Evolutionary conservation across 306 rosid species (phyloP), one percentile per base, ranked within the genome.

Genomic region (Cicer chorassanicum): DNA sequence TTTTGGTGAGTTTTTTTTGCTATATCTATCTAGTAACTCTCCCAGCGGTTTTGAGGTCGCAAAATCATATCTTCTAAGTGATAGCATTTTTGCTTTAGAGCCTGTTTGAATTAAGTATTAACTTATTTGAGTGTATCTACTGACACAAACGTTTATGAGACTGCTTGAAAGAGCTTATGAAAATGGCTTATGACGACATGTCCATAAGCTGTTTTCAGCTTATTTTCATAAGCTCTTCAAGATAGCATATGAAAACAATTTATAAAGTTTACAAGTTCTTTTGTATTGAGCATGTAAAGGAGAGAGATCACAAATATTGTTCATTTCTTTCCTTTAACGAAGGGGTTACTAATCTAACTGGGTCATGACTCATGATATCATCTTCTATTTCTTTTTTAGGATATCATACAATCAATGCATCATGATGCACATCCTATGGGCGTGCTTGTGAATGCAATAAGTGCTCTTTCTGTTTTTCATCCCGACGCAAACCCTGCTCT

Each of bases 391-490:
- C 34, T 72, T 72, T 70, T 81, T 71, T 82, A 92, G 97, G 92
- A 92, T 74, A 84, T 92, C 55, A 92, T 92, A 76, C 93, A 92
- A 56, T 68, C 92, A 75, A 89, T 92, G 95, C 96, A 96, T 75
- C 97, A 92, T 76, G 97, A 92, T 89, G 96, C 97, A 68, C 97
- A 92, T 87, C 97, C 97, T 10, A 92, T 92, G 97, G 97, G 97
- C 8, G 89, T 90, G 44, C 96, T 92, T 80, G 92, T 88, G 54
- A 90, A 90, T 79, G 90, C 97, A 39, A 82, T 92, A 82, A 88
- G 97, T 69, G 91, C 96, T 41, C 90, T 92, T 62, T 92, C 97
- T 13, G 83, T 89, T 75, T 89, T 81, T 77, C 97, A 92, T 72
- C 97, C 97, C 9, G 96, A 92, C 81, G 96, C 96, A 57, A 92